These are phyloP conservation scores for Dissoconium aciculare DNA, from an alignment of 2,329 filamentous ascomycete species.

Conservation along the genomic window DNA sequence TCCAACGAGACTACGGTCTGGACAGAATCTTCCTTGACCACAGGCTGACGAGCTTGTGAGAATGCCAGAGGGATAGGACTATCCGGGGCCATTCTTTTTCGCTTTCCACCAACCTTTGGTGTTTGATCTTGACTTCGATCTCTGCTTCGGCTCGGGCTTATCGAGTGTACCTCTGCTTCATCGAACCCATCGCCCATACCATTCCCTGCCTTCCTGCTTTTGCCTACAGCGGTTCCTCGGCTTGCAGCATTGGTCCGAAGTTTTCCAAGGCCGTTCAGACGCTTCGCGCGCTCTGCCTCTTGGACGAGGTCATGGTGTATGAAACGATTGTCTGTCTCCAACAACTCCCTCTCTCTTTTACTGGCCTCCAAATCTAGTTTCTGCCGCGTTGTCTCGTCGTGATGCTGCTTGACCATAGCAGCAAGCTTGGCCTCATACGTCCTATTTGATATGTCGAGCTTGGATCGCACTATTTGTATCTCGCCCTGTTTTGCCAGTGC, in stretches of 20 bases:
- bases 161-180: constrained; percentile 40
- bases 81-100: constrained; percentile 49
- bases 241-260: constrained; percentile 9
- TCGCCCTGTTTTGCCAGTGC: constrained; percentile 55
- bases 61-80: constrained; percentile 44
- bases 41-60: constrained; percentile 11
- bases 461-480: constrained; percentile 58
- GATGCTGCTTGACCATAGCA: constrained; percentile 46
- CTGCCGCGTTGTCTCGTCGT: constrained; percentile 49
- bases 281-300: constrained; percentile 39
- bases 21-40: constrained; percentile 12
- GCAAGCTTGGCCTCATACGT: constrained; percentile 49
- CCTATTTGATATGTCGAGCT: constrained; percentile 46
- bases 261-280: constrained; percentile 21
- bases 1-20: constrained; percentile 7
- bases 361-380: constrained; percentile 50
- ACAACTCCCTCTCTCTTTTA: constrained; percentile 48
- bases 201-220: constrained; percentile 12
- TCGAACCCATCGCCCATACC: constrained; percentile 57
- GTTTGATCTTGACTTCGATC: constrained; percentile 36
- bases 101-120: constrained; percentile 50
- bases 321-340: constrained; percentile 57
- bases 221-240: constrained; percentile 14
- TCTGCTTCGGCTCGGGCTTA: constrained; percentile 30
- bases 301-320: constrained; percentile 56